These are phyloP conservation scores for Trichophyton simii DNA, from an alignment of 2,329 filamentous ascomycete species.

Conservation along the genomic window DNA sequence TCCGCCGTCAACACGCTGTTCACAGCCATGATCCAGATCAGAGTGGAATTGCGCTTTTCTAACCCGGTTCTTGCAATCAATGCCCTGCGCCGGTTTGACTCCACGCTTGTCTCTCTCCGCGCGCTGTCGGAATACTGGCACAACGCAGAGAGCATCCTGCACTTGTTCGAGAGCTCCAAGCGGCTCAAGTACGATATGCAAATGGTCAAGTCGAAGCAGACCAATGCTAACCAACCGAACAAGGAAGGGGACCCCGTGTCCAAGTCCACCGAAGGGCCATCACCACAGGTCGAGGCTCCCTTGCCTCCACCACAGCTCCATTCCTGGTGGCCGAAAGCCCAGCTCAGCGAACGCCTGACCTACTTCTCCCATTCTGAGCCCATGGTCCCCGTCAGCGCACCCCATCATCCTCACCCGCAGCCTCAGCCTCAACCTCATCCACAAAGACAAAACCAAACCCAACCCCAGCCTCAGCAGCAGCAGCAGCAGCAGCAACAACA, in stretches of 20 bases:
- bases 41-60: conserved; percentile 35
- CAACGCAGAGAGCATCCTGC: conserved; percentile 32
- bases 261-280: conserved; percentile 4
- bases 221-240: conserved; percentile 14
- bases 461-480: background rate
- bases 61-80: conserved; percentile 36
- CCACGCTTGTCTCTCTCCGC: conserved; percentile 30
- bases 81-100: conserved; percentile 34
- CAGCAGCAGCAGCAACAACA: background rate
- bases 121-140: conserved; percentile 33
- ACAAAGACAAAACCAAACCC: background rate
- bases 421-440: background rate
- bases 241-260: conserved; percentile 5
- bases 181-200: conserved; percentile 31
- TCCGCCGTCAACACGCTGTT: conserved; percentile 34
- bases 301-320: conserved; percentile 6
- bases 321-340: conserved; percentile 5
- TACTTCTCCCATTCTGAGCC: conserved; percentile 9
- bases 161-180: conserved; percentile 33
- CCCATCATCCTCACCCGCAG: background rate
- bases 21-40: conserved; percentile 37
- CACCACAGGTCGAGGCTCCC: conserved; percentile 6
- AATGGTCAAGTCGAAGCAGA: conserved; percentile 25
- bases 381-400: background rate
- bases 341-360: conserved; percentile 10